Evolutionary conservation across 2,329 filamentous ascomycete species (phyloP), one percentile per base, ranked within the genome.

Genomic region (Talaromyces sp.): DNA sequence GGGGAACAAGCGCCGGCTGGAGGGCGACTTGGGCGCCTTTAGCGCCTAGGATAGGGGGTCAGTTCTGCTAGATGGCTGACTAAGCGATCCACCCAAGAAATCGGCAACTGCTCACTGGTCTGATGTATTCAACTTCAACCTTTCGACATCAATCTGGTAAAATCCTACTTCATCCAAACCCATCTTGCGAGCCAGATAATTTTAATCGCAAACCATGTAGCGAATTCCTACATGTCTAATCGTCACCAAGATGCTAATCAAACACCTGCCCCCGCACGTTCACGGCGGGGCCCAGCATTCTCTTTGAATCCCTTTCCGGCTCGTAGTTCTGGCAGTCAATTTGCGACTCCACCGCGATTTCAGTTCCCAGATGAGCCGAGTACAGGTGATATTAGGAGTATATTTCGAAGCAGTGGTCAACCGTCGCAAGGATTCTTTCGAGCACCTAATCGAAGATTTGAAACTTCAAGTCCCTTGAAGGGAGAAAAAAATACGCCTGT

Each of bases 301-400:
- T 58, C 58, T 8, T 22, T 67, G 47, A 56, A 61, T 59, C 47
- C 49, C 19, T 36, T 64, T 31, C 54, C 31, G 5, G 36, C 25
- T 38, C 22, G n/a, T n/a, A 54, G 59, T 27, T 49, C 56, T 34
- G 27, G 25, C 22, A 63, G 29, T 62, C 66, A 67, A 61, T 67
- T 67, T 49, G 66, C 66, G 5, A 54, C 66, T n/a, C 43, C 66
- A 11, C 66, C 66, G 31, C 63, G 63, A 25, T 67, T 67, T 59
- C 34, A 65, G 22, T 40, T 67, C 6, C 47, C 66, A 13, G 51
- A 61, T 29, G 49, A 65, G 22, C 8, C 36, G 5, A 4, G 7
- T 38, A 15, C 36, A 25, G 49, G 8, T 19, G 61, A 66, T 56
- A 27, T 19, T 25, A 27, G n/a, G 25, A 53, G 40, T 5, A 31